These are phyloP conservation scores for Xerophyta viscosa DNA, from an alignment of 106 monocot species.

Conservation along the genomic window DNA sequence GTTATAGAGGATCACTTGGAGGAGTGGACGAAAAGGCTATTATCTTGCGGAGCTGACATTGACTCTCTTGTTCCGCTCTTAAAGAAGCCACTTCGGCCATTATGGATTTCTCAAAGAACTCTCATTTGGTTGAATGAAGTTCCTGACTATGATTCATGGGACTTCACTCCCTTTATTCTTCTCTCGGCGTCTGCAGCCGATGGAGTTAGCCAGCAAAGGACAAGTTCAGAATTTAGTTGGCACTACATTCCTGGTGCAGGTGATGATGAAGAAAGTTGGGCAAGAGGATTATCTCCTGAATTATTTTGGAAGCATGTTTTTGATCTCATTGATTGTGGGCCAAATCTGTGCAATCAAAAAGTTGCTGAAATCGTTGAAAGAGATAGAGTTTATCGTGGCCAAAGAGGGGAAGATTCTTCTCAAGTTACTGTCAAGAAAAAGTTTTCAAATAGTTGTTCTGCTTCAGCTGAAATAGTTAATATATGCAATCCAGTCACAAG, in stretches of 20 bases:
- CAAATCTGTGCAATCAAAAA: conserved; percentile 61
- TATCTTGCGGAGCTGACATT: conserved; percentile 82
- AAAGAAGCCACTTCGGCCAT: conserved; percentile 73
- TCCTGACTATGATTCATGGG: conserved; percentile 65
- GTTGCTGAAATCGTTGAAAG: conserved; percentile 81
- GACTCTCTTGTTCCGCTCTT: conserved; percentile 35
- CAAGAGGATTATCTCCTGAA: conserved; percentile 63
- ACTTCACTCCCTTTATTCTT: conserved; percentile 83
- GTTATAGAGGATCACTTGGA: conserved; percentile 54
- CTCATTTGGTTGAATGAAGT: conserved; percentile 94
- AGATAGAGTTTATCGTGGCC: conserved; percentile 62
- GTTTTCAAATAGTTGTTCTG: conserved; percentile 1
- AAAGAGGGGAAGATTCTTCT: conserved; percentile 59
- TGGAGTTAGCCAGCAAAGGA: conserved; percentile 37
- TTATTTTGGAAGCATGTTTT: conserved; percentile 83
- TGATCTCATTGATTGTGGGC: conserved; percentile 64
- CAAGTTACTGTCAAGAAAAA: conserved; percentile 36
- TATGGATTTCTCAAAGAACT: conserved; percentile 92
- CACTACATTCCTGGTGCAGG: conserved; percentile 94
- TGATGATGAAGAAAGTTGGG: conserved; percentile 98
- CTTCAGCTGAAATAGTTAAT: conserved; percentile 1
- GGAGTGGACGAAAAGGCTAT: conserved; percentile 55
- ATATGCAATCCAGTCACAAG: neutral
- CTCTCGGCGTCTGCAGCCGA: conserved; percentile 70
- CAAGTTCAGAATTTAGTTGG: conserved; percentile 78